Base-by-base conservation (phyloP, 1,284 basidiomycete species). In the Pyrrhoderma lamaoense region DNA sequence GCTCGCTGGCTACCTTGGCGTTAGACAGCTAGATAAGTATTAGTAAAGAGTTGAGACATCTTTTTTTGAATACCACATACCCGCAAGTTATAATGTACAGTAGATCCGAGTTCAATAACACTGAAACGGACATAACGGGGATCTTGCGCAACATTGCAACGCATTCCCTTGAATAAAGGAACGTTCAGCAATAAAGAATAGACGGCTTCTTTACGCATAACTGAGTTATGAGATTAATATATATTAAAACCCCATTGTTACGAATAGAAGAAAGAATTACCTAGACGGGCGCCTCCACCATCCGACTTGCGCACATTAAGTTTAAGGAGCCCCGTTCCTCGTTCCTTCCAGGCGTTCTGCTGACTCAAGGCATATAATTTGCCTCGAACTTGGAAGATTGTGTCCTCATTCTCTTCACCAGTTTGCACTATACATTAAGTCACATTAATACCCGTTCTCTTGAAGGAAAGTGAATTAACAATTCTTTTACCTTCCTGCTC, bases 171-270 rank as follows among this genome's bases (percentile, higher is more conserved):
- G 74, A 95, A 96, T 44, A 97, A 73, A 34, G 83, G 78, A 37
- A 89, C 82, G 61, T 97, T 97, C 49, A 97, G 73, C 50, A 97
- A 70, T 44, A 96, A 68, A 0, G 89, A 76, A 61, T 89, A 81
- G 8, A 95, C 91, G 1, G 92, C 93, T 60, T 97, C 93, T 59
- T 94, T 91, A 52, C 93, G 81, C 93, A 97, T 96, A 36, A 97
- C 93, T 93, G 48, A 18, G 44, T 31, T 31, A n/a, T 40, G 18
- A 22, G 21, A 22, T 47, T 18, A 9, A 23, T 23, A 37, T 40
- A 47, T 46, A 45, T 16, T 5, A 47, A 8, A 47, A 21, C 46
- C 46, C 19, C 37, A 9, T 23, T 18, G 14, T 22, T 47, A 39
- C 37, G 19, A 23, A 45, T 51, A 5, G 45, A 42, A 45, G 52